Evolutionary conservation across 805 yeast species (phyloP).

Genomic region (Priceomyces fermenticarens): DNA sequence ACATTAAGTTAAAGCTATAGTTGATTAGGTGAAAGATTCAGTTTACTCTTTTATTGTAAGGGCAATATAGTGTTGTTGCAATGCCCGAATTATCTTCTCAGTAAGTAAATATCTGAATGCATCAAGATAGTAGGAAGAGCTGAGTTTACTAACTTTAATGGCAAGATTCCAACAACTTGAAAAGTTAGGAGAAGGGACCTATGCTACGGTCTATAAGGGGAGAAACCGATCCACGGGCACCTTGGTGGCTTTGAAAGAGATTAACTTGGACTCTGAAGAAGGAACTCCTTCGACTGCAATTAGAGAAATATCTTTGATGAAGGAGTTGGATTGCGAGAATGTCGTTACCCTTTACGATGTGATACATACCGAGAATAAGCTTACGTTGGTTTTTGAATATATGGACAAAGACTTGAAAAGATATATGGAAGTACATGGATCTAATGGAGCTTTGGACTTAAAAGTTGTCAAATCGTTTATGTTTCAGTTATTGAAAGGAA

Average conservation of each 20-base stretch:
- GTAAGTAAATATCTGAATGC: conserved; percentile 23
- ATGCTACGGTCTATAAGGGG: conserved; percentile 98
- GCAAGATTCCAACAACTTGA: conserved; percentile 56
- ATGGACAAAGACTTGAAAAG: conserved; percentile 91
- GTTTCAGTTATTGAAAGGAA: conserved; percentile 90
- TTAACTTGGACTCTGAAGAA: conserved; percentile 91
- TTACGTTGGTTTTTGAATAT: conserved; percentile 89
- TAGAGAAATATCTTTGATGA: conserved; percentile 92
- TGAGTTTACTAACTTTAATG: not conserved
- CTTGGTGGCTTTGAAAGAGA: conserved; percentile 91
- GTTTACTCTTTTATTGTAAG: not conserved
- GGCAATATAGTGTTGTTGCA: no score
- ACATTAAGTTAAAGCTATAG: not conserved
- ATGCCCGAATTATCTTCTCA: conserved; percentile 46
- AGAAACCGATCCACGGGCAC: conserved; percentile 83
- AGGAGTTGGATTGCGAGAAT: conserved; percentile 90
- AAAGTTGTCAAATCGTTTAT: conserved; percentile 82
- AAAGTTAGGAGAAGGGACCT: conserved; percentile 91
- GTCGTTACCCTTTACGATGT: conserved; percentile 92
- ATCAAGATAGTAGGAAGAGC: not conserved
- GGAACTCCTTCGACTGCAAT: conserved; percentile 99
- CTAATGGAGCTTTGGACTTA: conserved; percentile 68
- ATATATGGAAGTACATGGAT: conserved; percentile 88
- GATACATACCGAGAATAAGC: conserved; percentile 93
- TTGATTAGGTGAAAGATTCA: not conserved